These are phyloP conservation scores for Hypsizygus marmoreus DNA, from an alignment of 768 basidiomycete species.

Conservation along the genomic window DNA sequence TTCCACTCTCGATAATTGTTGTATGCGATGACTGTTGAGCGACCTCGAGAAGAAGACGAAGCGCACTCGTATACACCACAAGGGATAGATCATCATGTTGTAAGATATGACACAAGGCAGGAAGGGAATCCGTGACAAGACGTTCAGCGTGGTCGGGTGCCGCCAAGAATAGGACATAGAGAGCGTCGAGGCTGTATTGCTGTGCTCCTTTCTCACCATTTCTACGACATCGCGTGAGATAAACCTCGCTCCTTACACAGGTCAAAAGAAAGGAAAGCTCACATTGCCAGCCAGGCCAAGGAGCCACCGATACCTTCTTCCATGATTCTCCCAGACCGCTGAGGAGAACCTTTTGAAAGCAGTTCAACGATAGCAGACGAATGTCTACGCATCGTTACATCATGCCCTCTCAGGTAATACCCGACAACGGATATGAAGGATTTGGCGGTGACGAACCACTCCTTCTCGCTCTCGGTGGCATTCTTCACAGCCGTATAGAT, in stretches of 20 bases:
- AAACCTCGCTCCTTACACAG: not conserved
- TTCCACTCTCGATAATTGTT: constrained; percentile 15
- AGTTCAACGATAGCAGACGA: constrained; percentile 17
- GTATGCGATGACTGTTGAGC: constrained; percentile 10
- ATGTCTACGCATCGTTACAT: constrained; percentile 11
- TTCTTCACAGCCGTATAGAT: not conserved
- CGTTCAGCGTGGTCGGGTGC: constrained; percentile 19
- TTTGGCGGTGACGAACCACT: constrained; percentile 10
- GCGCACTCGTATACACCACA: constrained; percentile 11
- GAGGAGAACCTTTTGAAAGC: constrained; percentile 15
- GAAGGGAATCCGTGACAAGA: constrained; percentile 13
- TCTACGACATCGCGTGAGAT: constrained; percentile 1
- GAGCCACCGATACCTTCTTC: constrained; percentile 19
- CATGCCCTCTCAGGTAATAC: constrained; percentile 10
- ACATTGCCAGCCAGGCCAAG: constrained; percentile 14
- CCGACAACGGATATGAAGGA: constrained; percentile 16
- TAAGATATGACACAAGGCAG: constrained; percentile 19
- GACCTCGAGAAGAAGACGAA: constrained; percentile 12
- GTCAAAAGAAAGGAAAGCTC: not conserved
- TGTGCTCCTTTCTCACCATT: constrained; percentile 17
- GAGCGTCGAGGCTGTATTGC: constrained; percentile 14
- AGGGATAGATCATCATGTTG: constrained; percentile 12
- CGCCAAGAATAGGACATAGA: constrained; percentile 15
- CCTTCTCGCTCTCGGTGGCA: constrained; percentile 18
- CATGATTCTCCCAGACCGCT: constrained; percentile 19